A percentile compares a stretch with the other conserved stretches of the same genome.
Evolutionary conservation across 73 alveolate species (phyloP).

Genomic region (Paramecium octaurelia): DNA sequence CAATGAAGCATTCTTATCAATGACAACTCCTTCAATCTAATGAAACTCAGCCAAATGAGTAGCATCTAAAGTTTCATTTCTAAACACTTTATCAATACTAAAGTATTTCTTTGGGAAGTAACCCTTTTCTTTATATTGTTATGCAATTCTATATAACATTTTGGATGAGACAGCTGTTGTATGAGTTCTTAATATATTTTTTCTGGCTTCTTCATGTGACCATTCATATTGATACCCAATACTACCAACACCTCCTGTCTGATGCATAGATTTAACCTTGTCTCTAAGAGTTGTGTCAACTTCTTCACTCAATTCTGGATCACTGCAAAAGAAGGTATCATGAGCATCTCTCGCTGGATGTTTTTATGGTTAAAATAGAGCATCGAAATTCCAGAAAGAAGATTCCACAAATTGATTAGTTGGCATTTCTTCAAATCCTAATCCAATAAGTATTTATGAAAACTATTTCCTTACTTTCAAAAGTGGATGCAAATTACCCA

Average conservation of each 20-base stretch:
- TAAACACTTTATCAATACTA: conserved; percentile 98
- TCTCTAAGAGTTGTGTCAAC: conserved; percentile 88
- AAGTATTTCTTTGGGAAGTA: conserved; percentile 99
- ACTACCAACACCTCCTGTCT: conserved; percentile 98
- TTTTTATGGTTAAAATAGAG: conserved; percentile 99
- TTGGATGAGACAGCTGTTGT: conserved; percentile 94
- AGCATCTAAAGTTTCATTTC: conserved; percentile 99
- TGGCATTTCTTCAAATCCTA: conserved; percentile 99
- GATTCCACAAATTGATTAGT: conserved; percentile 98
- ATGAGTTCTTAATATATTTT: conserved; percentile 99
- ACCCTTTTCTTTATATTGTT: conserved; percentile 82
- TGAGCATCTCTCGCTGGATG: conserved; percentile 99
- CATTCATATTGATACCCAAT: conserved; percentile 98
- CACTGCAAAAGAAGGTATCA: conserved; percentile 98
- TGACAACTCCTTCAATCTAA: conserved; percentile 99
- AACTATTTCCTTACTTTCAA: conserved; percentile 96
- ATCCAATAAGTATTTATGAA: conserved; percentile 95
- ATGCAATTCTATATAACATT: conserved; percentile 43
- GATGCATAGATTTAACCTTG: conserved; percentile 97
- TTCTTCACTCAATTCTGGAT: conserved; percentile 72
- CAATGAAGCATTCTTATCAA: conserved; percentile 96
- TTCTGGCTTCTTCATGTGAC: conserved; percentile 97
- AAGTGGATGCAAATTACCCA: conserved; percentile 97
- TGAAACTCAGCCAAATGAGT: conserved; percentile 99
- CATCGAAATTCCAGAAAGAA: conserved; percentile 99